Evolutionary conservation across 2,329 filamentous ascomycete genomes (phyloP).

Genomic region (Penicillium vulpinum): DNA sequence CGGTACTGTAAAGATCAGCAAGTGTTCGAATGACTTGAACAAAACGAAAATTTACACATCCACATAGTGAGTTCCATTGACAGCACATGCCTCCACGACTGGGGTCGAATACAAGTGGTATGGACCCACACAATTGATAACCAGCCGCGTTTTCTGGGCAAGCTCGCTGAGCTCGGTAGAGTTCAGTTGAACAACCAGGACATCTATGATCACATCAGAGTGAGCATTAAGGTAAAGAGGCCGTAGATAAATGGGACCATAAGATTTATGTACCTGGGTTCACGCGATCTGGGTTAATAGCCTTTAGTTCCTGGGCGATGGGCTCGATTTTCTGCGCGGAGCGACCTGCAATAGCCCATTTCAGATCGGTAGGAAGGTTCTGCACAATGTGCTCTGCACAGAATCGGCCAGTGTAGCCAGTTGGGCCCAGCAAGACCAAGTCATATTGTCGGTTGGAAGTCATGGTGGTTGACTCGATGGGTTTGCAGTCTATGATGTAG

Average conservation of each 20-base stretch:
- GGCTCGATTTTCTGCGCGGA: constrained; percentile 72
- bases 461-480: constrained; percentile 31
- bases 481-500: constrained; percentile 3
- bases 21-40: not conserved
- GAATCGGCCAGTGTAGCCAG: constrained; percentile 80
- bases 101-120: constrained; percentile 65
- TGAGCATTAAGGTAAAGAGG: not conserved
- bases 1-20: constrained; percentile 48
- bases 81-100: constrained; percentile 64
- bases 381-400: constrained; percentile 73
- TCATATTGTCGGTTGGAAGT: constrained; percentile 58
- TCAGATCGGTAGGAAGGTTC: constrained; percentile 71
- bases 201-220: constrained; percentile 32
- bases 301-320: constrained; percentile 66
- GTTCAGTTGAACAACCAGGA: constrained; percentile 51
- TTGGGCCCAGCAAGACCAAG: constrained; percentile 66
- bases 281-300: constrained; percentile 66
- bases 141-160: constrained; percentile 56
- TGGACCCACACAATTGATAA: constrained; percentile 64
- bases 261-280: constrained; percentile 61
- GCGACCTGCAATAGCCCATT: constrained; percentile 85
- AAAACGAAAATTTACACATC: constrained; percentile 51
- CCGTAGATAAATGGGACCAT: not conserved
- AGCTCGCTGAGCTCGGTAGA: constrained; percentile 53
- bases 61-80: constrained; percentile 66